Base-by-base conservation (phyloP, 441 rosid species). In the Pelargonium fulgidum region DNA sequence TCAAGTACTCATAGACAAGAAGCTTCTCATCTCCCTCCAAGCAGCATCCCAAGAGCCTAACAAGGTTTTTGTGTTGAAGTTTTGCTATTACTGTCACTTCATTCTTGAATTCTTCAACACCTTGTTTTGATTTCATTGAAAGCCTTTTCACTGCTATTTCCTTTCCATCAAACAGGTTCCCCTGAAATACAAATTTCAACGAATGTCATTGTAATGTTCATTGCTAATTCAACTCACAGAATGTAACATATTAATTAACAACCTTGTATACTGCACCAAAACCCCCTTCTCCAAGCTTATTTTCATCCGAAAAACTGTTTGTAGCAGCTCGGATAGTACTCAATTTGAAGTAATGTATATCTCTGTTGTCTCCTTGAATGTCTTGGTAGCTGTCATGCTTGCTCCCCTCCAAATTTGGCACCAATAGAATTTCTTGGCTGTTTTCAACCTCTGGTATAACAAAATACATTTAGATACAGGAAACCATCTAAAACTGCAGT, bases 261-360 rank as follows among this genome's bases (percentile, higher is more conserved):
- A 83, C 84, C 84, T 77, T 79, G 77, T 77, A 82, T 56, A 84
- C 85, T 4, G 72, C 59, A 6, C 83, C 87, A 72, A 83, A 83
- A 29, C 85, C 85, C 70, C 92, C 90, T 45, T 41, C 77, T 26
- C 89, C 90, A 65, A 87, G 73, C 77, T 77, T 80, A 33, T 68
- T 73, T 45, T 45, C 59, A 29, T 29, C 73, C 1, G 81, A 45
- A 45, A 81, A 81, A 63, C 75, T 50, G 71, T 72, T 16, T 0
- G 85, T 84, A 20, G 87, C 85, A 69, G 67, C 29, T 69, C 45
- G 70, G 59, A 84, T 73, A 22, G 65, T 71, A 68, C 61, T 72
- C 62, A 80, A 78, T 41, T 84, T 80, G 2, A 78, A 73, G 48
- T 76, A 83, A 59, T 78, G 62, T 5, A 81, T 66, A 1, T 77